A percentile compares a stretch with the other conserved stretches of the same genome.
These are phyloP conservation scores for Clavariopsis aquatica DNA, from an alignment of 495 filamentous ascomycete genomes.

Conservation along the genomic window DNA sequence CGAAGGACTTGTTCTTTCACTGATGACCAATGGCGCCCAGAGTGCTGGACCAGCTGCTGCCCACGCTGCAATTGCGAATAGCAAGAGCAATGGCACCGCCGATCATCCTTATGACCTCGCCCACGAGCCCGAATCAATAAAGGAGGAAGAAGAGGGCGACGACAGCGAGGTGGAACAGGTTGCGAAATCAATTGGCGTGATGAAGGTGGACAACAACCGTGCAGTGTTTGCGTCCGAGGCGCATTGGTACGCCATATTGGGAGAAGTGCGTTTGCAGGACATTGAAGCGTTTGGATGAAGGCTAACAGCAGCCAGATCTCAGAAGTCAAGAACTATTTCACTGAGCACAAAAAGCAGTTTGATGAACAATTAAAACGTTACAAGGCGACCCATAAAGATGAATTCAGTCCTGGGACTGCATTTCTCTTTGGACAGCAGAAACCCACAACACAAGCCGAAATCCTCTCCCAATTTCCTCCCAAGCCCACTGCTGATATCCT, in stretches of 20 bases:
- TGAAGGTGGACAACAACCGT: conserved; percentile 87
- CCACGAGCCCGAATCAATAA: conserved; percentile 54
- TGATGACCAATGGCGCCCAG: conserved; percentile 83
- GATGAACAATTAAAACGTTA: conserved; percentile 65
- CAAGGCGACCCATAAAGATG: conserved; percentile 60
- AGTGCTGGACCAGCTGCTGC: conserved; percentile 65
- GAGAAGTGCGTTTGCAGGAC: conserved; percentile 61
- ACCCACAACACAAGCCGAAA: conserved; percentile 68
- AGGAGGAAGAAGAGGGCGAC: conserved; percentile 57
- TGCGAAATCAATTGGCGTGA: conserved; percentile 85
- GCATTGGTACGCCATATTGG: conserved; percentile 89
- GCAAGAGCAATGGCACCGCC: conserved; percentile 54
- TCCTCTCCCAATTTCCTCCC: conserved; percentile 76
- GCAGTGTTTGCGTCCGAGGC: conserved; percentile 87
- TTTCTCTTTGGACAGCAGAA: conserved; percentile 73
- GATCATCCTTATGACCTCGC: conserved; percentile 56
- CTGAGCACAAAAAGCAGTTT: conserved; percentile 66
- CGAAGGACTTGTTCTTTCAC: conserved; percentile 87
- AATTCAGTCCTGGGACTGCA: conserved; percentile 47
- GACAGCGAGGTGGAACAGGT: conserved; percentile 90
- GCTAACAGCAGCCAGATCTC: conserved; percentile 61
- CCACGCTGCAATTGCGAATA: conserved; percentile 62
- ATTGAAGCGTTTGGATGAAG: background rate
- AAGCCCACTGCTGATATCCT: conserved; percentile 80
- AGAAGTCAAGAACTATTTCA: conserved; percentile 90